Conservation (phyloP, 345 rosid species). For the Corchorus olitorius region DNA sequence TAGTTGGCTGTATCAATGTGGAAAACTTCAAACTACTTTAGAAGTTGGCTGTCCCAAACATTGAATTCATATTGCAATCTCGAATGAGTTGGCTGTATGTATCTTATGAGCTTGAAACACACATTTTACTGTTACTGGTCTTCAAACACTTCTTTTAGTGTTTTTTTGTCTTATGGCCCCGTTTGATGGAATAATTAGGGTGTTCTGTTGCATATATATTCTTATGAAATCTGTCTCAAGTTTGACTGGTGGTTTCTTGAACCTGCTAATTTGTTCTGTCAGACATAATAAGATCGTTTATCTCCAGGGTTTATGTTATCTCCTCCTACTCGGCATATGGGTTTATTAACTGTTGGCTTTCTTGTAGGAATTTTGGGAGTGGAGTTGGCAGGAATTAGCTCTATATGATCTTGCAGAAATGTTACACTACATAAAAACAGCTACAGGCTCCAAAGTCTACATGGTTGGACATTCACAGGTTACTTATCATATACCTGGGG, state of each 20-base stretch:
- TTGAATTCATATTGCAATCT: neutral
- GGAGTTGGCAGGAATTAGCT: constrained; percentile 99
- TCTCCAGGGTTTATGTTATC: neutral
- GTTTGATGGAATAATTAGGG: no score
- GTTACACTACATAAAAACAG: constrained; percentile 51
- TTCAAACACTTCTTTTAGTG: neutral
- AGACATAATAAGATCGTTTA: neutral
- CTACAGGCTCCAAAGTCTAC: constrained; percentile 64
- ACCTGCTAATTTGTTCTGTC: neutral
- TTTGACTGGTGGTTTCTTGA: neutral
- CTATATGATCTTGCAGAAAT: constrained; percentile 73
- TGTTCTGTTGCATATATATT: neutral
- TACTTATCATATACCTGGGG: constrained; percentile 8
- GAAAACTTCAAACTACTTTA: constrained; percentile 14
- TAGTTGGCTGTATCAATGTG: constrained; percentile 15
- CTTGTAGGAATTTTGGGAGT: constrained; percentile 89
- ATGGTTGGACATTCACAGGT: constrained; percentile 99
- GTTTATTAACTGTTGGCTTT: constrained; percentile 16
- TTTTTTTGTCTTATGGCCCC: no score
- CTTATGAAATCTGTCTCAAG: neutral
- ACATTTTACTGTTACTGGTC: neutral
- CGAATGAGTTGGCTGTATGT: neutral
- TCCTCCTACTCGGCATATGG: neutral
- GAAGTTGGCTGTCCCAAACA: neutral
- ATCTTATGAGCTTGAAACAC: neutral